Evolutionary conservation across 192 early-diverging fungal species (phyloP).

Genomic region (Linderina pennispora): DNA sequence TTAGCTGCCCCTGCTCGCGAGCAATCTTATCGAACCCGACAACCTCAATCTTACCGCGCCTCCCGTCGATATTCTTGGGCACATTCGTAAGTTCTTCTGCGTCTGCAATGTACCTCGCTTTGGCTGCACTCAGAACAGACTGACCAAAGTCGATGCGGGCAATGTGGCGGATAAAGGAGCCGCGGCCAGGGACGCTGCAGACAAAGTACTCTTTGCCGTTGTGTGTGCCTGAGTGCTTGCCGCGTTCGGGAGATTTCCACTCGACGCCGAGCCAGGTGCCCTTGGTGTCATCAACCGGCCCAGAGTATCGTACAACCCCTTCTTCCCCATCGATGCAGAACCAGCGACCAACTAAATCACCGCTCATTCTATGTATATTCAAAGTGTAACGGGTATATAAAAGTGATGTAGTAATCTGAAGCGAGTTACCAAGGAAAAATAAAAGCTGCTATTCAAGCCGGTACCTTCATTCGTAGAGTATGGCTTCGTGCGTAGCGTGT

Average conservation of each 20-base stretch:
- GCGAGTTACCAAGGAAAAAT: not conserved
- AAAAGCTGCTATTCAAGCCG: not conserved
- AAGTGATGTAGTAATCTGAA: not conserved
- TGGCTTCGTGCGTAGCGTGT: too few relatives aligned
- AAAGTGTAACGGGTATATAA: not conserved
- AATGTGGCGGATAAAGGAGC: constrained; percentile 28
- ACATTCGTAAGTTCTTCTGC: not conserved
- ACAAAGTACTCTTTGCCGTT: constrained; percentile 25
- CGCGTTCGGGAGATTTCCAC: constrained; percentile 25
- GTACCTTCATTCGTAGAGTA: not conserved
- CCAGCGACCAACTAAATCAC: constrained; percentile 19
- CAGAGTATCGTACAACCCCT: constrained; percentile 41
- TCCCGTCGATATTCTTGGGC: constrained; percentile 19
- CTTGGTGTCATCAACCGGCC: constrained; percentile 18
- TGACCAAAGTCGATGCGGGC: constrained; percentile 29
- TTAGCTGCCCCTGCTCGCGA: constrained; percentile 8
- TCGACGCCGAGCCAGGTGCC: constrained; percentile 47
- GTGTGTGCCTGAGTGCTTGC: constrained; percentile 43
- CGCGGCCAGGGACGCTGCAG: constrained; percentile 4
- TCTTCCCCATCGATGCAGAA: constrained; percentile 21
- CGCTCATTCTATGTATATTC: not conserved
- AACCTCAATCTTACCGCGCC: constrained; percentile 22
- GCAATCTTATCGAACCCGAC: constrained; percentile 26
- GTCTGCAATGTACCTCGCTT: constrained; percentile 11
- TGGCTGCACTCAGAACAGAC: constrained; percentile 12